Conservation (phyloP, 2,329 filamentous ascomycete species). For the Arthrinium phaeospermum region DNA sequence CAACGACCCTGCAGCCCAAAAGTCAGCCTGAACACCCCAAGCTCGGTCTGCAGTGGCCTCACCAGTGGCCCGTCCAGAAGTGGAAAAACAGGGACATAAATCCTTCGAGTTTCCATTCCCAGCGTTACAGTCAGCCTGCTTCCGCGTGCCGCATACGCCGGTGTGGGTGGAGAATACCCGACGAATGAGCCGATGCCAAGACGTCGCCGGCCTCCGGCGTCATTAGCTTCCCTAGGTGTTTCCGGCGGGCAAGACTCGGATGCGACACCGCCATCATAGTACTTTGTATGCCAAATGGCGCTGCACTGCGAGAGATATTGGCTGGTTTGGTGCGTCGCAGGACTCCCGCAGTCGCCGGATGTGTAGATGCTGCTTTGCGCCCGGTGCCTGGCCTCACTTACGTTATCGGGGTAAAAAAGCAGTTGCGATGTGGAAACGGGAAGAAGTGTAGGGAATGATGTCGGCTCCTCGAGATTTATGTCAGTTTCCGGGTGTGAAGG, state of each 20-base stretch:
- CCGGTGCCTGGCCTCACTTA: background rate
- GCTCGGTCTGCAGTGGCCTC: background rate
- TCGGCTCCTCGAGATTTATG: background rate
- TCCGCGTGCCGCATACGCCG: background rate
- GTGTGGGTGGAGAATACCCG: background rate
- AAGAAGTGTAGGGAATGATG: no score
- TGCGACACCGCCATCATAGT: background rate
- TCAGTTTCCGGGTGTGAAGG: background rate
- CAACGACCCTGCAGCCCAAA: background rate
- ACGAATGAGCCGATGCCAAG: slow-evolving; percentile 11
- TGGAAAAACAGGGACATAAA: background rate
- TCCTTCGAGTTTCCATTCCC: background rate
- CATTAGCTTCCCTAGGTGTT: background rate
- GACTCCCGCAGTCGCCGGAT: background rate
- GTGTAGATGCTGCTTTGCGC: background rate
- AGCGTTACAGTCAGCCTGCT: background rate
- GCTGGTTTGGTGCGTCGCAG: background rate
- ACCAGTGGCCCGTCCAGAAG: background rate
- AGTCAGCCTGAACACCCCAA: background rate
- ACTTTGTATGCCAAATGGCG: background rate
- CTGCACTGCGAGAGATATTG: background rate
- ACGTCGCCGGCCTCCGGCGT: slow-evolving; percentile 7
- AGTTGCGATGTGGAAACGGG: background rate
- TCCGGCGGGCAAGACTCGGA: background rate
- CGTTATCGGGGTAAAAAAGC: background rate